Percentiles rank a stretch among this genome's conserved stretches.
phyloP scores from a whole-genome alignment of 192 early-diverging fungal species.

The Glomus cerebriforme region DNA sequence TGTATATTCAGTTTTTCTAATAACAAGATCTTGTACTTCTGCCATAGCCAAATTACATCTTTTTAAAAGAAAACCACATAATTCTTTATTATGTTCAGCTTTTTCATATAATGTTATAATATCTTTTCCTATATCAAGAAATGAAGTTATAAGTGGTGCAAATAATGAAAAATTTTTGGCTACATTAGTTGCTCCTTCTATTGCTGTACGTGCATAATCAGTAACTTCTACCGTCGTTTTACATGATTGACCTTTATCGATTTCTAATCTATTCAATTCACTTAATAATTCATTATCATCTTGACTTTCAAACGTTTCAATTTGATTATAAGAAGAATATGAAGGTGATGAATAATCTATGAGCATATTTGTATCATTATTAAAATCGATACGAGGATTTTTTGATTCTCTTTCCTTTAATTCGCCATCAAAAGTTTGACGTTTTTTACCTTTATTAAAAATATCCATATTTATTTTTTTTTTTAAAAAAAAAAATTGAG shows the following conservation, averaged over 20 bases:
- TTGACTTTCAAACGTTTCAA: not conserved
- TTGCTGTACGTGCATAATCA: no score
- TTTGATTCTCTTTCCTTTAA: no score
- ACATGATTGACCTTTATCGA: not conserved
- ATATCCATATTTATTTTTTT: no score
- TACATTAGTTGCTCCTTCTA: not conserved
- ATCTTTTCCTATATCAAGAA: not conserved
- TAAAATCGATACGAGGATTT: no score
- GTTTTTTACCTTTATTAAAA: no score
- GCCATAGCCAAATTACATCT: not conserved
- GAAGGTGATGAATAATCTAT: not conserved
- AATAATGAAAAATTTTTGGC: not conserved
- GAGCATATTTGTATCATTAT: not conserved
- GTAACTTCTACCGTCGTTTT: no score
- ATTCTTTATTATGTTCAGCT: not conserved
- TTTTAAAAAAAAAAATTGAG: no score
- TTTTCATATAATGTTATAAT: not conserved
- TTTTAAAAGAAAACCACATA: not conserved
- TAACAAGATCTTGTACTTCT: not conserved
- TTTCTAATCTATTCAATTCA: not conserved
- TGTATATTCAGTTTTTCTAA: not conserved
- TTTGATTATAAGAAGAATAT: not conserved
- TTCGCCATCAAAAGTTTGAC: no score
- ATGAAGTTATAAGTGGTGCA: not conserved
- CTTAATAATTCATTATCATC: not conserved